Base-by-base conservation (phyloP, 176 grass and related monocot genomes). In the Bolboschoenus planiculmis region DNA sequence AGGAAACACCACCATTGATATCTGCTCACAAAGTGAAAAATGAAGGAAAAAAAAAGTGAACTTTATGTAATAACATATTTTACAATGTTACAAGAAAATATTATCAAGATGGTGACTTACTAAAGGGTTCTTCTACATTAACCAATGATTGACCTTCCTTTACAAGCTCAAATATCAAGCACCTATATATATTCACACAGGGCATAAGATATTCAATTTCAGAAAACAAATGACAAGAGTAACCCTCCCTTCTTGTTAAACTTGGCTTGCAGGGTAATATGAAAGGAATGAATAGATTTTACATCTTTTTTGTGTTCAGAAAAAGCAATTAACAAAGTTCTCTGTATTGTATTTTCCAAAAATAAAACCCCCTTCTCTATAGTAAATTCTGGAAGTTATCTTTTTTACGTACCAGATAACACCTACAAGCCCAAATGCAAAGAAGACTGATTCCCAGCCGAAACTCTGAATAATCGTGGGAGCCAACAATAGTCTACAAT, bases 391-490 rank as follows among this genome's bases (percentile, higher is more conserved):
- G 54, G 21, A 70, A 34, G 51, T 43, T 66, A 31, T 11, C 31
- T 39, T 88, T 39, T 88, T 53, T 85, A 65, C 92, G 88, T 85
- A 98, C 95, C 95, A 98, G 83, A 92, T 83, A 88, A 98, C 85
- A 85, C 95, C 95, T 85, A 98, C 79, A 88, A 98, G 81, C 36
- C 92, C 90, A 94, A 98, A 98, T 84, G 87, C 85, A 86, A 93
- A 98, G 67, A 98, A 98, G 47, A 98, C 92, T 5, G 95, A 95
- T 72, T 98, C 92, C 95, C 95, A 98, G 36, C 95, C 95, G 76
- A 93, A 83, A 87, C 85, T 94, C 70, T 95, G 88, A 85, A 98
- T 98, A 51, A 98, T 91, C 30, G 90, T 66, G 88, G 95, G 92
- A 62, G 95, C 89, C 26, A 98, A 95, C 48, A 98, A 89, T 88